phyloP scores from a whole-genome alignment of 2,329 filamentous ascomycete genomes.

The Acrodontium crateriforme region DNA sequence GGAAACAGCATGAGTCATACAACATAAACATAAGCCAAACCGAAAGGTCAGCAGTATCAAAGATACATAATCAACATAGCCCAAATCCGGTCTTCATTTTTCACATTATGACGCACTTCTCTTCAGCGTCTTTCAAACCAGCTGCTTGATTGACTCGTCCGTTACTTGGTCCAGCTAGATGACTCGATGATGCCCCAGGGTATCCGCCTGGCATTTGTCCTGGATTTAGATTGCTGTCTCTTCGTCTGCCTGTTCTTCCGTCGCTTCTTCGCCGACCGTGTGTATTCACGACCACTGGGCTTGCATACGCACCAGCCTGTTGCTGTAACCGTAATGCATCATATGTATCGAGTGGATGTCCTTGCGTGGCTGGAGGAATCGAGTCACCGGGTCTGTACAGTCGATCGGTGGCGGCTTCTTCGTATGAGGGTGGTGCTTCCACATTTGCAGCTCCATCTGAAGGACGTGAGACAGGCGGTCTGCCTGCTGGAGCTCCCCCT shows the following conservation, averaged over 20 bases:
- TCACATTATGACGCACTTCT: conserved; percentile 37
- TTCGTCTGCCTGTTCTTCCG: background rate
- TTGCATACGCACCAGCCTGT: conserved; percentile 4
- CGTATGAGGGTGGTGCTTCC: conserved; percentile 50
- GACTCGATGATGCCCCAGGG: no score
- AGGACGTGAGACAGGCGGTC: conserved; percentile 17
- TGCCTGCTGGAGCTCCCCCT: conserved; percentile 4
- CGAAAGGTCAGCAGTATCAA: no score
- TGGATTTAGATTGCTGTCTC: background rate
- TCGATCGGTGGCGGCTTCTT: conserved; percentile 46
- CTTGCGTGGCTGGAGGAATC: conserved; percentile 16
- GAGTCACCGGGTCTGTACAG: conserved; percentile 31
- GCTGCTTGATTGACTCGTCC: conserved; percentile 7
- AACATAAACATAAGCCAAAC: no score
- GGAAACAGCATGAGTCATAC: no score
- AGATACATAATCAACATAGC: no score
- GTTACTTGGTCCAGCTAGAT: background rate
- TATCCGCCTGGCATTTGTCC: no score
- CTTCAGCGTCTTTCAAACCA: conserved; percentile 19
- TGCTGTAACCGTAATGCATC: conserved; percentile 20
- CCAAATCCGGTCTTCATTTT: no score
- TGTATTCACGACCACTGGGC: no score
- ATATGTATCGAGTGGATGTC: conserved; percentile 21
- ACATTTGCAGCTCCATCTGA: conserved; percentile 29
- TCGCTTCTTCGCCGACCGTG: background rate